Evolutionary conservation across 768 basidiomycete species (phyloP), one percentile per base, ranked within the genome.

Genomic region (Rhizopogon vinicolor): DNA sequence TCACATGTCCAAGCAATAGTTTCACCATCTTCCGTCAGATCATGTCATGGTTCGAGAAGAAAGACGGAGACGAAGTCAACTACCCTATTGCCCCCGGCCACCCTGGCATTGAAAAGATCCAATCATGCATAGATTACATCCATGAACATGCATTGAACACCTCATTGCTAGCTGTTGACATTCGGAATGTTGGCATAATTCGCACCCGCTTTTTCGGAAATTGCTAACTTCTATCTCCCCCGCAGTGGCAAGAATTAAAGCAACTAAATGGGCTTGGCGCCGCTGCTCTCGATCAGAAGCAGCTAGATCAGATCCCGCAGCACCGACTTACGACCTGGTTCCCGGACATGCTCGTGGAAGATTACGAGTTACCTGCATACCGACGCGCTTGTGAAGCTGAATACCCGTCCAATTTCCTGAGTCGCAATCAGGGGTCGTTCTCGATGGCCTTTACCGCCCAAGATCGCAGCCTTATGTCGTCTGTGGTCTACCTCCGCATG

Each of bases 51-150:
- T 75, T 75, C 58, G 78, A 80, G 52, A 65, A 64, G 53, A 72
- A 66, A 58, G 67, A 65, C 54, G 62, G 61, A 16, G 58, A 57
- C 51, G 56, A 46, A 1, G 18, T 19, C 46, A 18, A 22, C 33
- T 59, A 62, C 48, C 41, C 54, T 40, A 42, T 46, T 28, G 40
- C 45, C 22, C 18, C 54, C 10, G 61, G 58, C 31, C 77, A 78
- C 54, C 77, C 75, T 1, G 82, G 78, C 18, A 71, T 81, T 19
- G 71, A 79, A 54, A 62, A 69, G 9, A 77, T 85, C 31, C 77
- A 77, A 53, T 66, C 77, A 0, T 79, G 74, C 19, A 62, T 73
- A 12, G 69, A 67, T 18, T 83, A 77, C 62, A 74, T 83, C 62
- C 71, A 63, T 40, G 61, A 63, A 25, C 72, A 77, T 51, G 59